Evolutionary conservation across 495 filamentous ascomycete genomes (phyloP).

Genomic region (Aspergillus olivimuriae): DNA sequence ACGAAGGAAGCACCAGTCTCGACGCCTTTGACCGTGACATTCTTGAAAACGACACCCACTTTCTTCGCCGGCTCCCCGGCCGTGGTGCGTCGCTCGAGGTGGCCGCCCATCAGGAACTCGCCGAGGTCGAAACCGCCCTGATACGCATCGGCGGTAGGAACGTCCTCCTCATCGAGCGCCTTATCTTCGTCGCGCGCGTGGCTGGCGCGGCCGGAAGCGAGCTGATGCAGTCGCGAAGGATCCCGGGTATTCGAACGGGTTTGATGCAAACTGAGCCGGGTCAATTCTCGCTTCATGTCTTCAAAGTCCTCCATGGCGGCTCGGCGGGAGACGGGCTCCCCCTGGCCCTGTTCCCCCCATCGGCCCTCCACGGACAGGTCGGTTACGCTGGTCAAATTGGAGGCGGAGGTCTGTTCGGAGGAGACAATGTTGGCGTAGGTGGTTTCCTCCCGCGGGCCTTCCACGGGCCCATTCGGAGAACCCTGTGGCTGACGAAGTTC

Average conservation of each 20-base stretch:
- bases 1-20: slow-evolving; percentile 62
- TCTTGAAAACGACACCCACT: slow-evolving; percentile 77
- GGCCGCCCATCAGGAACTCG: slow-evolving; percentile 70
- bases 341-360: slow-evolving; percentile 70
- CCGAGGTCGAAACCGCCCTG: slow-evolving; percentile 63
- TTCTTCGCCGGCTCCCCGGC: slow-evolving; percentile 67
- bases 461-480: neutral
- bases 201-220: slow-evolving; percentile 20
- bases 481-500: slow-evolving; percentile 6
- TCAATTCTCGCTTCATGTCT: slow-evolving; percentile 59
- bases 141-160: slow-evolving; percentile 24
- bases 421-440: slow-evolving; percentile 3
- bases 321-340: slow-evolving; percentile 54
- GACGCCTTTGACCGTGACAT: slow-evolving; percentile 69
- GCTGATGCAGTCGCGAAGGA: slow-evolving; percentile 15
- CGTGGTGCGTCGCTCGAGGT: slow-evolving; percentile 70
- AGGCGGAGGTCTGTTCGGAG: slow-evolving; percentile 10
- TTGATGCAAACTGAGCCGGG: slow-evolving; percentile 49
- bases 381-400: slow-evolving; percentile 13
- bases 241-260: slow-evolving; percentile 27
- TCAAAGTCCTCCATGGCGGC: slow-evolving; percentile 68
- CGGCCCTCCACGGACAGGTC: slow-evolving; percentile 44
- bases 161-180: slow-evolving; percentile 21
- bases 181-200: slow-evolving; percentile 33
- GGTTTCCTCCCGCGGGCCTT: neutral